Percentiles rank a stretch among this genome's conserved stretches.
phyloP scores from a whole-genome alignment of 768 basidiomycete genomes.

The Termitomyces sp. region DNA sequence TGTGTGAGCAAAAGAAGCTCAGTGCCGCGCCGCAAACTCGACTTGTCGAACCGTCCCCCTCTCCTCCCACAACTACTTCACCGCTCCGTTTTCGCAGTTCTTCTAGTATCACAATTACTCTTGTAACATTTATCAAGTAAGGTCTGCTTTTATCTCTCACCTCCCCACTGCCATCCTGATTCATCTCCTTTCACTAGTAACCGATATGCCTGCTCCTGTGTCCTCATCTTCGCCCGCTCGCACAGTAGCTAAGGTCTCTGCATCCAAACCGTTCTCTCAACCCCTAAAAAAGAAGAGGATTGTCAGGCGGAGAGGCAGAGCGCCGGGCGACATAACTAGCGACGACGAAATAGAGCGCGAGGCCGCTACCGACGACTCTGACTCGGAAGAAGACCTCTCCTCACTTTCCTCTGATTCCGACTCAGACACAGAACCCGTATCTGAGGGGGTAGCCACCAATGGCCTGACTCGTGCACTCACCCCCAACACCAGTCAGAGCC shows the following conservation, averaged over 20 bases:
- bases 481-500: conserved; percentile 64
- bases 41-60: conserved; percentile 5
- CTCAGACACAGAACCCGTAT: conserved; percentile 65
- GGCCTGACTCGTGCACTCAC: conserved; percentile 51
- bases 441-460: conserved; percentile 52
- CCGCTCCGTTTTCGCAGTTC: conserved; percentile 11
- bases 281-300: conserved; percentile 36
- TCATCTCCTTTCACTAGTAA: conserved; percentile 18
- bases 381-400: conserved; percentile 57
- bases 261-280: conserved; percentile 27
- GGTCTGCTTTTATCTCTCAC: conserved; percentile 14
- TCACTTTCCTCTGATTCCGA: conserved; percentile 57
- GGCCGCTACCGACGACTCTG: conserved; percentile 67
- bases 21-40: conserved; percentile 21
- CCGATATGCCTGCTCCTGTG: conserved; percentile 42
- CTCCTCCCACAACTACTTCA: conserved; percentile 5
- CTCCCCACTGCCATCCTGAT: conserved; percentile 9
- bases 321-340: conserved; percentile 51
- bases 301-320: conserved; percentile 61
- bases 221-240: conserved; percentile 28
- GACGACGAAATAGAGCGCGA: conserved; percentile 79
- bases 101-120: not conserved
- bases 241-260: conserved; percentile 21
- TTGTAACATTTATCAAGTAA: conserved; percentile 25
- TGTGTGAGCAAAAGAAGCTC: conserved; percentile 9